These are phyloP conservation scores for Ophiocordyceps sinensis DNA, from an alignment of 2,329 filamentous ascomycete genomes.

Conservation along the genomic window DNA sequence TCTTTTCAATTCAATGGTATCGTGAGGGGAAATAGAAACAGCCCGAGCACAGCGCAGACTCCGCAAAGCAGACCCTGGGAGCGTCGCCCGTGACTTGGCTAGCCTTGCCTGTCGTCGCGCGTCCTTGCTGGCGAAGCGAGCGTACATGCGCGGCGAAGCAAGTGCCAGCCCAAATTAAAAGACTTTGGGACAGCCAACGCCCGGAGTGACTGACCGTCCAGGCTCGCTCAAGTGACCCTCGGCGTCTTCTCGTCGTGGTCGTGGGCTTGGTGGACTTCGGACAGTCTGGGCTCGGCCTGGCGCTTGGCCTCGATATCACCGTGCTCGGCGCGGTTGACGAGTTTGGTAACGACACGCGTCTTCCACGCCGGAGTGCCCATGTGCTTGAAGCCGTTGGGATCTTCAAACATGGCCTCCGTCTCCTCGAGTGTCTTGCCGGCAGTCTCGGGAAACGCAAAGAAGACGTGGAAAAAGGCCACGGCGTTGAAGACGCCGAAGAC, in stretches of 20 bases:
- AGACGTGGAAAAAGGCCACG: conserved; percentile 33
- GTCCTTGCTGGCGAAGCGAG: no score
- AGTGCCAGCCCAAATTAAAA: no score
- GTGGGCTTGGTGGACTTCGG: conserved; percentile 6
- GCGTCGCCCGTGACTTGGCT: no score
- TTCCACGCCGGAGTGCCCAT: conserved; percentile 19
- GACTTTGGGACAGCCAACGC: background rate
- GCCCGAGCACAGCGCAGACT: no score
- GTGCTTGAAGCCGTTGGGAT: conserved; percentile 15
- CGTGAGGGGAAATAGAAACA: no score
- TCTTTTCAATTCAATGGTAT: no score
- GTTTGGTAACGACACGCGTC: conserved; percentile 10
- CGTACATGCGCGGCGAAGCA: no score
- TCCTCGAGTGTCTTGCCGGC: conserved; percentile 40
- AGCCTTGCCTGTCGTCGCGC: no score
- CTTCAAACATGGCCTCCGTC: conserved; percentile 32
- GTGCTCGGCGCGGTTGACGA: conserved; percentile 9
- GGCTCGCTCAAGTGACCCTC: background rate
- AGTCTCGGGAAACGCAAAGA: conserved; percentile 43
- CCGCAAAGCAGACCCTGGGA: no score
- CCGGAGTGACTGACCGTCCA: background rate
- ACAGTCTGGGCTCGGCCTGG: conserved; percentile 5
- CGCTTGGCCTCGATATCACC: conserved; percentile 13
- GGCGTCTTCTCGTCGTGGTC: conserved; percentile 5
- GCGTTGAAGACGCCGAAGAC: conserved; percentile 37